Evolutionary conservation across 2,329 filamentous ascomycete genomes (phyloP), one percentile per base, ranked within the genome.

Genomic region (Macroventuria anomochaeta): DNA sequence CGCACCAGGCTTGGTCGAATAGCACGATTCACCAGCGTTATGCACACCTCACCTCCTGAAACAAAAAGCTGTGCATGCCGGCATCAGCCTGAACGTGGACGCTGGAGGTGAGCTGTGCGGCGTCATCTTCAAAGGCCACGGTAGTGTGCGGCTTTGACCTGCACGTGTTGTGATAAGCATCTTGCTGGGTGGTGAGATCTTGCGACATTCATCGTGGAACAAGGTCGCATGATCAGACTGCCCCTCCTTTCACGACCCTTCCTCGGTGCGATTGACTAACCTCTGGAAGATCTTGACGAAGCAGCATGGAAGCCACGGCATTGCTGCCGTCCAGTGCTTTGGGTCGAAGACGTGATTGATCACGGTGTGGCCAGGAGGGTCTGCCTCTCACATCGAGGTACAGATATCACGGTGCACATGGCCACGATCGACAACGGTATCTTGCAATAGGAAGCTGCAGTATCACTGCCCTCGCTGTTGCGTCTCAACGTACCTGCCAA

Each of bases 11-110:
- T 29, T 54, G 51, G 67, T 61, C 63, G 64, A 67, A 67, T 58
- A 58, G 59, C 60, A 62, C 58, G 64, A 59, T 63, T 69, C 58
- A 58, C 61, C 64, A 64, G 57, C 53, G 60, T 71, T 71, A 71
- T 71, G 68, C 68, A 69, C 46, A 53, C 46, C 56, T 52, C 55
- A 38, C 38, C 52, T 44, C 46, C 61, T 70, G 68, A 68, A 69
- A 69, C 68, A 55, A 51, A 58, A 53, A 34, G 50, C 62, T 64
- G 62, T 69, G 67, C 67, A 69, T 52, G 52, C 54, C 48, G 40
- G 47, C 56, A 54, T 47, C 49, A 51, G 48, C 52, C 53, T 55
- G 49, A 18, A 28, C 20, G 11, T 21, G 38, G 29, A 29, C 34
- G 42, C 52, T 25, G 29, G 39, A 32, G 10, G 38, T 32, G 47